Percentiles rank a stretch among this genome's conserved stretches.
Conservation (phyloP, 2,329 filamentous ascomycete species). For the Apiospora kogelbergensis region DNA sequence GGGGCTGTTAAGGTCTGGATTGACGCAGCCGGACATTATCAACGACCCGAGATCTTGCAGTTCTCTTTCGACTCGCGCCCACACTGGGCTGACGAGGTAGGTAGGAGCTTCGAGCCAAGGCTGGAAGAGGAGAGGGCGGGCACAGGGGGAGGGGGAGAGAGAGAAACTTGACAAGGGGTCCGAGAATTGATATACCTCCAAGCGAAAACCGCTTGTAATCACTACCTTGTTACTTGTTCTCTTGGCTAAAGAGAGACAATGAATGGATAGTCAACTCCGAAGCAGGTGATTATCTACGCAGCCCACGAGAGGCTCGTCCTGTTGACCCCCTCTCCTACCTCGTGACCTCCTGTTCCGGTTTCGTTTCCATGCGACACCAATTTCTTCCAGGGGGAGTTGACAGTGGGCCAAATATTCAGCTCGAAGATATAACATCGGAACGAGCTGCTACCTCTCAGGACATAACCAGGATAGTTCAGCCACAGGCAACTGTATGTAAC, state of each 20-base stretch:
- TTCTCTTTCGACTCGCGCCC: slow-evolving; percentile 15
- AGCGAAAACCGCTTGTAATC: too few relatives aligned
- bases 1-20: slow-evolving; percentile 30
- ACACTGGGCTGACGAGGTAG: slow-evolving; percentile 6
- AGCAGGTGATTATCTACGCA: too few relatives aligned
- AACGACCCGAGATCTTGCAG: slow-evolving; percentile 28
- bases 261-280: too few relatives aligned
- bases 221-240: too few relatives aligned
- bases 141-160: too few relatives aligned
- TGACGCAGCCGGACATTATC: slow-evolving; percentile 29
- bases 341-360: too few relatives aligned
- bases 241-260: too few relatives aligned
- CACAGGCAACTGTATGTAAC: not conserved
- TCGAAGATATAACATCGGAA: not conserved
- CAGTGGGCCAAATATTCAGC: not conserved
- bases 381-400: not conserved
- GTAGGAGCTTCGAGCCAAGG: not conserved
- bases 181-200: not conserved
- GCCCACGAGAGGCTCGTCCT: too few relatives aligned
- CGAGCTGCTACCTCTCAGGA: not conserved
- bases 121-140: not conserved
- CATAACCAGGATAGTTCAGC: not conserved
- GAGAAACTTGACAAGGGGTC: not conserved
- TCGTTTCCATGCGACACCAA: too few relatives aligned
- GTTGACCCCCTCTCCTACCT: too few relatives aligned